Evolutionary conservation across 495 filamentous ascomycete genomes (phyloP), one percentile per base, ranked within the genome.

Genomic region (Talaromyces borbonicus): DNA sequence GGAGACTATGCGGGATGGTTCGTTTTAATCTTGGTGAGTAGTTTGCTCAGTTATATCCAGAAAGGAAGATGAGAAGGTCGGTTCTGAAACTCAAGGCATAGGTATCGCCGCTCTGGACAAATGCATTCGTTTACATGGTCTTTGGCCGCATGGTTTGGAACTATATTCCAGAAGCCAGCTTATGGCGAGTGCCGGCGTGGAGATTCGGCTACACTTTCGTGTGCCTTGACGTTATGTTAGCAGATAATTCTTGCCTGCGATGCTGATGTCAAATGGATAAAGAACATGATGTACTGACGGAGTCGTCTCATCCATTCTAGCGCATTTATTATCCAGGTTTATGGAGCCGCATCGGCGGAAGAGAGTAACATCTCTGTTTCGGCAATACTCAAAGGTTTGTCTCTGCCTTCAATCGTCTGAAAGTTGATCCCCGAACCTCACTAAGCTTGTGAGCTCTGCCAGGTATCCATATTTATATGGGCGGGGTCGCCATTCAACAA

Each of bases 121-220:
- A 85, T 26, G 81, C 81, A 1, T 84, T 75, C 51, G 64, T 72
- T 8, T 86, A 85, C 66, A 83, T 84, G 79, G 72, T 75, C 12
- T 57, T 84, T 42, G 79, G 76, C 1, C 68, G 81, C 4, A 68
- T 84, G 66, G 71, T 84, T 11, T 68, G 69, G 54, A 76, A 74
- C 56, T 81, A 72, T 59, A 54, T 74, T 18, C 64, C 70, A 0
- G 55, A 60, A 6, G 57, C 69, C 20, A 63, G 59, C 14, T 59
- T 83, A 3, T 61, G 55, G 27, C 52, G 66, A 1, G 60, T 85
- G 48, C 69, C 70, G 12, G 71, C 75, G 0, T 59, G 57, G 42
- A 60, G 59, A 16, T 67, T 80, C 24, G 72, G 65, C 6, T 63
- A 67, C 18, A 64, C 76, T 49, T 87, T 85, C 49, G 79, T 85